Evolutionary conservation across 2,329 filamentous ascomycete genomes (phyloP).

Genomic region (Diaporthe humulicola): DNA sequence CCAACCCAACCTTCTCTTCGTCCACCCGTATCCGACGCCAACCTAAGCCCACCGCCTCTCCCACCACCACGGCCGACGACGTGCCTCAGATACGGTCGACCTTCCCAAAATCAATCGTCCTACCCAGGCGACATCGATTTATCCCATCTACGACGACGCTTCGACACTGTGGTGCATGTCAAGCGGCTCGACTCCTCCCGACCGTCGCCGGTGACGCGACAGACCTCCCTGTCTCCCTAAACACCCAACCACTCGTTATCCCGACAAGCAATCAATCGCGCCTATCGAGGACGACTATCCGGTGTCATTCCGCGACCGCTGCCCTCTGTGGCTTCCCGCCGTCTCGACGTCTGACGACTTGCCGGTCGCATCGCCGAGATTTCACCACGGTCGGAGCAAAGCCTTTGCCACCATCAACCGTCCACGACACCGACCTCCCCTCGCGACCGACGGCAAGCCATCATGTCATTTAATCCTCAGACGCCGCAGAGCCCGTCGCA

Average conservation of each 20-base stretch:
- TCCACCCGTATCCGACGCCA: slow-evolving; percentile 27
- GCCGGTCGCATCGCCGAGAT: slow-evolving; percentile 19
- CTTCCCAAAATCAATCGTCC: slow-evolving; percentile 26
- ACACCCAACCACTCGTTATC: slow-evolving; percentile 15
- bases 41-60: slow-evolving; percentile 8
- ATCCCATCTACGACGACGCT: slow-evolving; percentile 1
- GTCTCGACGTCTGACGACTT: slow-evolving; percentile 3
- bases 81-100: slow-evolving; percentile 33
- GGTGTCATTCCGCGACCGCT: background rate
- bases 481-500: slow-evolving; percentile 77
- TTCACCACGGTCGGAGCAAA: background rate
- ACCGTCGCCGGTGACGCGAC: slow-evolving; percentile 37
- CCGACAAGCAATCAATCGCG: slow-evolving; percentile 10
- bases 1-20: slow-evolving; percentile 37
- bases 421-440: slow-evolving; percentile 16
- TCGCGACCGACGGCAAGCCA: slow-evolving; percentile 45
- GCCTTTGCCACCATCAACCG: slow-evolving; percentile 17
- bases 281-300: slow-evolving; percentile 7
- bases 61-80: slow-evolving; percentile 31
- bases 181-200: slow-evolving; percentile 13
- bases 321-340: slow-evolving; percentile 32
- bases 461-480: slow-evolving; percentile 76
- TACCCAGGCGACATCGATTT: slow-evolving; percentile 12
- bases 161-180: slow-evolving; percentile 32
- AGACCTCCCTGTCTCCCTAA: slow-evolving; percentile 27